Conservation (phyloP, 2,329 filamentous ascomycete species). For the Magnaporthiopsis incrustans region DNA sequence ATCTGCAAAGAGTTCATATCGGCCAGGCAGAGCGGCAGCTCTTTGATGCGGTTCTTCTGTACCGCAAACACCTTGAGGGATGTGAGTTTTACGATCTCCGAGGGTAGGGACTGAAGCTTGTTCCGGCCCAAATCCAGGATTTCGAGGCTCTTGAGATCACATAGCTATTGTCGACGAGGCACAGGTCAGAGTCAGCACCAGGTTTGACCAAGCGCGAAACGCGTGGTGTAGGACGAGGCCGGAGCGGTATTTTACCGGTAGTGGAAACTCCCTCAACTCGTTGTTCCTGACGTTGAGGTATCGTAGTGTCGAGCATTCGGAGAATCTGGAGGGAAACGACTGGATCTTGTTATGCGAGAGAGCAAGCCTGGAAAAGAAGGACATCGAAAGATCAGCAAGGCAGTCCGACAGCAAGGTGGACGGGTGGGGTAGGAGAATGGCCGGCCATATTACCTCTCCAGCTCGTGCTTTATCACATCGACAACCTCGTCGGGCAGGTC, state of each 20-base stretch:
- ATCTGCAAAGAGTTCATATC: constrained; percentile 87
- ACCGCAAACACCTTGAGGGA: constrained; percentile 86
- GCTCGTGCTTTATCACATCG: constrained; percentile 64
- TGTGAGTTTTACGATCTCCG: constrained; percentile 70
- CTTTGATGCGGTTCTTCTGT: constrained; percentile 77
- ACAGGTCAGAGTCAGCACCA: constrained; percentile 11
- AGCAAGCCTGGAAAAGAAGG: constrained; percentile 49
- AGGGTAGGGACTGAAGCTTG: constrained; percentile 68
- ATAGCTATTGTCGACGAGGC: constrained; percentile 51
- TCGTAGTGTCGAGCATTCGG: constrained; percentile 68
- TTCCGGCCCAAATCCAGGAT: constrained; percentile 91
- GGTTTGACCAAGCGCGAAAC: neutral
- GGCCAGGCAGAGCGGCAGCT: constrained; percentile 73
- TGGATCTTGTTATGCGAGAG: constrained; percentile 72
- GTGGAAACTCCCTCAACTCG: constrained; percentile 54
- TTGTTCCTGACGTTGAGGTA: constrained; percentile 79
- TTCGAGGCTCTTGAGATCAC: constrained; percentile 77
- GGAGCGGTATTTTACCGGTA: constrained; percentile 33
- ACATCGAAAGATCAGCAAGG: constrained; percentile 14
- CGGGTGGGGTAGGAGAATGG: neutral
- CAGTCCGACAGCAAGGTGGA: neutral
- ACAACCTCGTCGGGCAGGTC: constrained; percentile 66
- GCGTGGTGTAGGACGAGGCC: neutral
- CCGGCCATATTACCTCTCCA: constrained; percentile 62
- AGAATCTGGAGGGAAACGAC: constrained; percentile 61